Percentiles rank a stretch among this genome's conserved stretches.
Evolutionary conservation across 2,329 filamentous ascomycete species (phyloP).

Genomic region (Colletotrichum sp.): DNA sequence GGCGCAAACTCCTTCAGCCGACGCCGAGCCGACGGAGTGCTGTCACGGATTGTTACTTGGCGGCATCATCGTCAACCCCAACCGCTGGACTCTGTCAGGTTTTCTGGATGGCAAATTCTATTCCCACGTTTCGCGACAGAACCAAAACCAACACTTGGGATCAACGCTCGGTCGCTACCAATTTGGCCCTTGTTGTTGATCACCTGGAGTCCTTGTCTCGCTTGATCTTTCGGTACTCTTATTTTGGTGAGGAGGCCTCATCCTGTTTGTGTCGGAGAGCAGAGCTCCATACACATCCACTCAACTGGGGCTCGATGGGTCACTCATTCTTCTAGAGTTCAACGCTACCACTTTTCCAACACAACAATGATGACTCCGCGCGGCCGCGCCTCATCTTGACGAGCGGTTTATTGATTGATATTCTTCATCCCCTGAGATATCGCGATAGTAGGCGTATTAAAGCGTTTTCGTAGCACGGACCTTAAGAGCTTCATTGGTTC

Average conservation of each 20-base stretch:
- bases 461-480: neutral
- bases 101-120: neutral
- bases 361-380: neutral
- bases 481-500: neutral
- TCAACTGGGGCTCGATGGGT: neutral
- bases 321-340: neutral
- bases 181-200: neutral
- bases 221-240: neutral
- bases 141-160: neutral
- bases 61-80: neutral
- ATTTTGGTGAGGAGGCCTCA: neutral
- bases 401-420: neutral
- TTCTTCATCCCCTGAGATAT: neutral
- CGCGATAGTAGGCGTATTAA: neutral
- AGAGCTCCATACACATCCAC: neutral
- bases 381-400: neutral
- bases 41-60: neutral
- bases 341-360: neutral
- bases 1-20: neutral
- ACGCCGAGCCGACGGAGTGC: neutral
- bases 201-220: neutral
- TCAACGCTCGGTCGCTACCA: neutral
- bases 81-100: neutral
- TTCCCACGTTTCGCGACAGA: neutral
- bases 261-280: neutral